Percentiles rank a stretch among this genome's conserved stretches.
phyloP scores from a whole-genome alignment of 208 protist genomes.

The Angomonas desouzai region DNA sequence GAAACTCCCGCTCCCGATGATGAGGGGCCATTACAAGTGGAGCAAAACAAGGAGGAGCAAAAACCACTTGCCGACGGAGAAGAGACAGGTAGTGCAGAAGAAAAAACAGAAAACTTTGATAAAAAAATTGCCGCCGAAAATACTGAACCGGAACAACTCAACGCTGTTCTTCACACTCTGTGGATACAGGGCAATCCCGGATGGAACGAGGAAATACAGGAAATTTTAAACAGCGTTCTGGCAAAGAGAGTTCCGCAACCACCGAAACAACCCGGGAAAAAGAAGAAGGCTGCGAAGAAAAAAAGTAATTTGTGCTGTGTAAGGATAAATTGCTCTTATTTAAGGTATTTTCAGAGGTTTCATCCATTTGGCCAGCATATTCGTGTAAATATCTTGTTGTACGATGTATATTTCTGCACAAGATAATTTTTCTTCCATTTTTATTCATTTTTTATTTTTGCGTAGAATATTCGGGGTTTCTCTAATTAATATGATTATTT shows the following conservation, averaged over 20 bases:
- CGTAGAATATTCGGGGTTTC: slow-evolving; percentile 5
- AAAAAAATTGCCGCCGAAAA: background rate
- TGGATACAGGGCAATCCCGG: slow-evolving; percentile 53
- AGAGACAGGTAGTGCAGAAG: background rate
- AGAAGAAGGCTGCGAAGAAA: slow-evolving; percentile 27
- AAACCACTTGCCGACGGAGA: no score
- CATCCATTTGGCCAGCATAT: no score
- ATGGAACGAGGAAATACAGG: slow-evolving; percentile 35
- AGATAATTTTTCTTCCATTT: no score
- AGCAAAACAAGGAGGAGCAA: background rate
- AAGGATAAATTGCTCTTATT: background rate
- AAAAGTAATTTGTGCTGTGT: slow-evolving; percentile 10
- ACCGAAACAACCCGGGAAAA: slow-evolving; percentile 32
- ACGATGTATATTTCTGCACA: no score
- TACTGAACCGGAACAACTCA: slow-evolving; percentile 8
- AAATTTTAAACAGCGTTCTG: slow-evolving; percentile 32
- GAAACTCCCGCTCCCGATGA: no score
- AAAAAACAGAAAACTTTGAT: background rate
- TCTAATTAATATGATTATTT: slow-evolving; percentile 11
- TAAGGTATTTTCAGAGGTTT: no score
- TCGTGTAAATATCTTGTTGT: no score
- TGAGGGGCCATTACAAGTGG: background rate
- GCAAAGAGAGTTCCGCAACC: slow-evolving; percentile 49
- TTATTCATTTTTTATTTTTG: slow-evolving; percentile 10
- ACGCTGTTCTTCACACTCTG: slow-evolving; percentile 47